Evolutionary conservation across 1,284 basidiomycete species (phyloP).

Genomic region (Athelia sp.): DNA sequence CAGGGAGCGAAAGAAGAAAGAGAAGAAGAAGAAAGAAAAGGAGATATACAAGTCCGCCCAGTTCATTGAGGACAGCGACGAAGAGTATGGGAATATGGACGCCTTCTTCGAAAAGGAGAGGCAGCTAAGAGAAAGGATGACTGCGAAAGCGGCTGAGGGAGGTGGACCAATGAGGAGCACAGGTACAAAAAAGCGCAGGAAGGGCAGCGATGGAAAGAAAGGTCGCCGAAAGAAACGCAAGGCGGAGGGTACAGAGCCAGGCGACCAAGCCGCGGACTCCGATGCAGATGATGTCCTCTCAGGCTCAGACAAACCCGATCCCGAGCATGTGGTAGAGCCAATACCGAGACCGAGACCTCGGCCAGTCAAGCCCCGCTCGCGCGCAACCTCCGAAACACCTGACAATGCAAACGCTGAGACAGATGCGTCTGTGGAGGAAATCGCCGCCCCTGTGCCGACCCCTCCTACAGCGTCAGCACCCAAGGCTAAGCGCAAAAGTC

Average conservation of each 20-base stretch:
- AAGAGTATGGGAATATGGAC: slow-evolving; percentile 69
- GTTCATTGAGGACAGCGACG: slow-evolving; percentile 88
- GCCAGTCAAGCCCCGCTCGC: slow-evolving; percentile 8
- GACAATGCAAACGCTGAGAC: slow-evolving; percentile 1
- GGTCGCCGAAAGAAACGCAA: slow-evolving; percentile 19
- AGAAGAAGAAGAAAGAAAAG: slow-evolving; percentile 65
- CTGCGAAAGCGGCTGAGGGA: slow-evolving; percentile 40
- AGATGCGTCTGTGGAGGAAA: neutral
- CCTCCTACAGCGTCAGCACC: slow-evolving; percentile 3
- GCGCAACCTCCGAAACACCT: too few species aligned
- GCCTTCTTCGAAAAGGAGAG: slow-evolving; percentile 70
- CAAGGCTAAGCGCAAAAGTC: slow-evolving; percentile 23
- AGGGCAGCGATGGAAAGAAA: slow-evolving; percentile 16
- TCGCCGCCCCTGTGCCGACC: neutral
- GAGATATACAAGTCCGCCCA: slow-evolving; percentile 82
- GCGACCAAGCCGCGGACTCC: slow-evolving; percentile 2
- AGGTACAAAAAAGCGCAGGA: slow-evolving; percentile 45
- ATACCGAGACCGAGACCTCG: slow-evolving; percentile 24
- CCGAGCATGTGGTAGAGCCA: neutral
- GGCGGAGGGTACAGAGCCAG: slow-evolving; percentile 1
- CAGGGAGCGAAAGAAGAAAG: slow-evolving; percentile 40
- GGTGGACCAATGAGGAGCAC: slow-evolving; percentile 38
- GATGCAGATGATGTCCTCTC: slow-evolving; percentile 6
- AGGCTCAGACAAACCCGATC: slow-evolving; percentile 10
- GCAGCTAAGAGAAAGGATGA: slow-evolving; percentile 45